Base-by-base conservation (phyloP, 108 stramenopile species). In the Seminavis robusta region DNA sequence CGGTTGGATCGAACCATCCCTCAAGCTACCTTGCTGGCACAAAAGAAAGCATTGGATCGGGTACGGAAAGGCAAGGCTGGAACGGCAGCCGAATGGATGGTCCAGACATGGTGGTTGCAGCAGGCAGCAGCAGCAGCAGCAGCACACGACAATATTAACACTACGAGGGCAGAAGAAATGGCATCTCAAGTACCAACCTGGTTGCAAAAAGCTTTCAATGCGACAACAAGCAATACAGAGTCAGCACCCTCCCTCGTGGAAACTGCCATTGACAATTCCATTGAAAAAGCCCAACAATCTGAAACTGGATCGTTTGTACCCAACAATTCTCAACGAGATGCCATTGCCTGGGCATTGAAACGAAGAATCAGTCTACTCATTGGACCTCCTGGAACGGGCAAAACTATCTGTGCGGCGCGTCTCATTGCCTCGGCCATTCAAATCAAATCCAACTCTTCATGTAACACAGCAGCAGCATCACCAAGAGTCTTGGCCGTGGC, bases 311-410 rank as follows among this genome's bases (percentile, higher is more conserved):
- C 71, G 11, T 77, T 80, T 47, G 29, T 46, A 48, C 81, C 85
- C 5, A 87, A 87, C 56, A 26, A 57, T 31, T 83, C 79, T 0
- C 86, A 87, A 53, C 23, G 61, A 44, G 54, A 66, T 24, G 79
- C 82, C 9, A 67, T 87, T 30, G 38, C 51, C 25, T 83, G 65
- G 68, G 79, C 81, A 23, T 47, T 87, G n/a, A 26, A 47, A 11
- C 55, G 80, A 37, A 48, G 49, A 16, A 48, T 83, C 17, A 59
- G 58, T 0, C 32, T 69, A 25, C 68, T 87, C 36, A 52, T 71
- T 15, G 85, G 81, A 3, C 85, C 85, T 17, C 79, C 85, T 0
- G 86, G 82, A 33, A 83, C 76, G 11, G 71, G 69, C 13, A 68
- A 76, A 34, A 87, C 85, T 1, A 47, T 80, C 31, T 53, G 60